phyloP scores from a whole-genome alignment of 2,329 filamentous ascomycete species.

The Pseudogymnoascus sp. region DNA sequence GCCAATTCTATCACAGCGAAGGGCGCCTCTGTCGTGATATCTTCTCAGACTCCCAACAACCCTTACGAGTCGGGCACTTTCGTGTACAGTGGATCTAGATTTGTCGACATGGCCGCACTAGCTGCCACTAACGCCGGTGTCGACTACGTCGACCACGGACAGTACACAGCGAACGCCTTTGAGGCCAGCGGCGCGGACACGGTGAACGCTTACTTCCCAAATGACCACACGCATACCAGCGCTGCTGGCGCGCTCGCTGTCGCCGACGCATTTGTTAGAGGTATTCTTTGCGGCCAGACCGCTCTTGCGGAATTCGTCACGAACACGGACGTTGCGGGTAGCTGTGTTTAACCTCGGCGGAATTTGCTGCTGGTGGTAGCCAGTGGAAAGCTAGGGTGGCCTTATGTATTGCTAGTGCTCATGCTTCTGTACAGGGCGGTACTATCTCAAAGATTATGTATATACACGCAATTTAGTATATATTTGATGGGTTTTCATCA shows the following conservation, averaged over 20 bases:
- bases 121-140: slow-evolving; percentile 18
- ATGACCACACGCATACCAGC: slow-evolving; percentile 54
- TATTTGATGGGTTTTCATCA: neutral
- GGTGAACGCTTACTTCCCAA: slow-evolving; percentile 44
- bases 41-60: slow-evolving; percentile 56
- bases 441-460: neutral
- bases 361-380: neutral
- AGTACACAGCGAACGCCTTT: slow-evolving; percentile 19
- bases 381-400: neutral
- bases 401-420: neutral
- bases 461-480: neutral
- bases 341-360: neutral
- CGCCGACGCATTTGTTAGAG: slow-evolving; percentile 44
- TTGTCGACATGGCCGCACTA: slow-evolving; percentile 42
- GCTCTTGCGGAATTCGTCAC: neutral
- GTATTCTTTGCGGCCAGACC: slow-evolving; percentile 31
- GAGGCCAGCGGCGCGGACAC: slow-evolving; percentile 34
- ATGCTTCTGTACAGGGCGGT: neutral
- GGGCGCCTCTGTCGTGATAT: slow-evolving; percentile 54
- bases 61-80: slow-evolving; percentile 50
- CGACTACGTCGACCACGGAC: slow-evolving; percentile 19
- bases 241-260: slow-evolving; percentile 45
- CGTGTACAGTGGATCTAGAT: slow-evolving; percentile 39
- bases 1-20: slow-evolving; percentile 35
- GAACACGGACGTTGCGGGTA: neutral